Evolutionary conservation across 1,139 yeast genomes (phyloP), one percentile per base, ranked within the genome.

Genomic region (Scheffersomyces segobiensis): DNA sequence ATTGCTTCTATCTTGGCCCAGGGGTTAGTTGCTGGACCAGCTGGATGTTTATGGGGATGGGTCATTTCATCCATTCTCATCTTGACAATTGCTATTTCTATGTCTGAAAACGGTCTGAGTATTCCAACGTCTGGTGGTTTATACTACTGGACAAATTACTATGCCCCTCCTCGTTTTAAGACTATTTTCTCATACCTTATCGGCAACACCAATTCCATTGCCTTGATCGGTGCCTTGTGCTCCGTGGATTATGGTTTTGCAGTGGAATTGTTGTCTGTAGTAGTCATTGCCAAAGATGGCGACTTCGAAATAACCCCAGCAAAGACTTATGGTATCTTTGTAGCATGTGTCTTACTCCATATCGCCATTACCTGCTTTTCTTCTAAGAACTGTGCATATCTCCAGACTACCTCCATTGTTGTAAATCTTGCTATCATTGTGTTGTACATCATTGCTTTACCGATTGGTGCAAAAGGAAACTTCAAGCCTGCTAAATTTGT

Each of bases 51-150:
- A 20, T 88, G 92, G 91, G 90, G 92, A 55, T 88, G 92, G 91
- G 78, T 87, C 56, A 77, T 82, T 56, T 82, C 87, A 52, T 81
- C 84, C 21, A 63, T 79, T 55, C 87, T 87, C 60, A 83, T 88
- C 59, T 71, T 87, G 55, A 73, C 80, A 58, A 83, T 86, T 60
- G 92, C 91, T 7, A 64, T 82, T 57, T 80, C 88, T 18, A 87
- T 88, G 80, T 82, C 90, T n/a, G 88, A 87, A 64, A 74, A 87
- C 58, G 88, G 89, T 0, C 83, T 88, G 47, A 82, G 90, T 17
- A 83, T 86, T 68, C 92, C 92, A 55, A 87, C 92, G 1, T 81
- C 88, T 17, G 92, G 92, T 59, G 93, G 92, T 7, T 76, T 87
- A 65, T 87, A 65, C 67, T 82, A 74, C 62, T 84, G 85, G 86